These are phyloP conservation scores for Gossypium rotundifolium DNA, from an alignment of 345 rosid species.

Conservation along the genomic window DNA sequence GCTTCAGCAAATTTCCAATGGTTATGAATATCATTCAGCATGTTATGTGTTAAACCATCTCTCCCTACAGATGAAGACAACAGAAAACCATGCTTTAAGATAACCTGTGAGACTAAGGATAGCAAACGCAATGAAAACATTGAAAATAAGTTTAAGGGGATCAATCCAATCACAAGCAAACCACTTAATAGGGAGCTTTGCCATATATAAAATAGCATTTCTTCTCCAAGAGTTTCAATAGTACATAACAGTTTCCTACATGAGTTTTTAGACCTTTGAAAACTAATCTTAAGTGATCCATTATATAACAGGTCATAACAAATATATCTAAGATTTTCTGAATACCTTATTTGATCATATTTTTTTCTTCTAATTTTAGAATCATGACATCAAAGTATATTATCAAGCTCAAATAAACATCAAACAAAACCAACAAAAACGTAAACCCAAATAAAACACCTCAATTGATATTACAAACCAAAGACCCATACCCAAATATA, in stretches of 20 bases:
- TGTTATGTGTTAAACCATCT: constrained; percentile 95
- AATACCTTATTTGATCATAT: background rate
- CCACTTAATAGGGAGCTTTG: background rate
- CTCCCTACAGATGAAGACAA: constrained; percentile 43
- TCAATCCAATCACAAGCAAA: background rate
- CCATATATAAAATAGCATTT: background rate
- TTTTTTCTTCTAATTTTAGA: background rate
- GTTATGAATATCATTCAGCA: constrained; percentile 83
- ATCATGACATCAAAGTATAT: background rate
- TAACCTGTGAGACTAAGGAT: background rate
- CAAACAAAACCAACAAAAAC: background rate
- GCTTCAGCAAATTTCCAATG: constrained; percentile 79
- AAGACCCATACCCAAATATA: background rate
- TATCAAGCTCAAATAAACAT: background rate
- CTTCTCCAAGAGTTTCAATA: background rate
- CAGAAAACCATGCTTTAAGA: constrained; percentile 1
- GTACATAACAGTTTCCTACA: background rate
- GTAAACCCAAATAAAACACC: background rate
- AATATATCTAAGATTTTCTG: background rate
- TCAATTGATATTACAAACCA: background rate
- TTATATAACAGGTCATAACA: background rate
- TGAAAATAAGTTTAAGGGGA: background rate
- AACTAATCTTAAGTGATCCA: background rate
- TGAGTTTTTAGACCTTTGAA: background rate
- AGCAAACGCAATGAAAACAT: background rate